Percentiles rank a stretch among this genome's conserved stretches.
These are phyloP conservation scores for Cladosporium colombiae DNA, from an alignment of 2,329 filamentous ascomycete species.

Conservation along the genomic window DNA sequence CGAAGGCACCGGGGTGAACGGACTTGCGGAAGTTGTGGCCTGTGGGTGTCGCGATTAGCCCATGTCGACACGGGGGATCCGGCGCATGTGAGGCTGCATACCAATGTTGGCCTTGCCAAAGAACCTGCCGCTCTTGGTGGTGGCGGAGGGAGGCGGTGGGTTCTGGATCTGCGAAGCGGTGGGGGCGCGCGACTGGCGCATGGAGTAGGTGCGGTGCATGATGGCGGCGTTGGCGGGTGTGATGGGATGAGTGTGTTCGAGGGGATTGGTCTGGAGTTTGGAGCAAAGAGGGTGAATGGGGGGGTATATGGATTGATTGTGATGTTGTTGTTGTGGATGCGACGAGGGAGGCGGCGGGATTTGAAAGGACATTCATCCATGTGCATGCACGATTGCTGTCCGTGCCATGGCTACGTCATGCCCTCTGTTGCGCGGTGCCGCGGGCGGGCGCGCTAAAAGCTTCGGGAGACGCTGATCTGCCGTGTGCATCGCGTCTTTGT, in stretches of 20 bases:
- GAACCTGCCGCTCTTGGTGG: conserved; percentile 85
- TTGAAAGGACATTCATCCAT: neutral
- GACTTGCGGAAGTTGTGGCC: conserved; percentile 73
- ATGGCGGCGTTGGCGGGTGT: conserved; percentile 29
- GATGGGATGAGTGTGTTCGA: neutral
- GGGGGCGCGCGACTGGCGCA: conserved; percentile 95
- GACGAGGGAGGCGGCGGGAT: neutral
- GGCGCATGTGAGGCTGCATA: conserved; percentile 50
- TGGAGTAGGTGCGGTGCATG: conserved; percentile 99
- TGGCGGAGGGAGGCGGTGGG: conserved; percentile 86
- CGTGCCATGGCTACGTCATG: neutral
- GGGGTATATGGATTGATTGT: conserved; percentile 7
- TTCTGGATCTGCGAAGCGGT: conserved; percentile 91
- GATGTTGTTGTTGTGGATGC: neutral
- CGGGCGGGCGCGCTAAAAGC: neutral
- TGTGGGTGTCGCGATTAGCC: conserved; percentile 35
- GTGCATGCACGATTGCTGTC: neutral
- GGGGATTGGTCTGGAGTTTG: neutral
- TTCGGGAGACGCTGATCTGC: neutral
- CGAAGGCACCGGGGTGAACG: conserved; percentile 70
- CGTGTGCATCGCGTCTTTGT: neutral
- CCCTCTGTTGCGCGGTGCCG: neutral
- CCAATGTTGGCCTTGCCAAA: conserved; percentile 85
- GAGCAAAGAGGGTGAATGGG: neutral
- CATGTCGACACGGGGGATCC: neutral